phyloP scores from a whole-genome alignment of 2,329 filamentous ascomycete species.

The Reticulascus tulasneorum region DNA sequence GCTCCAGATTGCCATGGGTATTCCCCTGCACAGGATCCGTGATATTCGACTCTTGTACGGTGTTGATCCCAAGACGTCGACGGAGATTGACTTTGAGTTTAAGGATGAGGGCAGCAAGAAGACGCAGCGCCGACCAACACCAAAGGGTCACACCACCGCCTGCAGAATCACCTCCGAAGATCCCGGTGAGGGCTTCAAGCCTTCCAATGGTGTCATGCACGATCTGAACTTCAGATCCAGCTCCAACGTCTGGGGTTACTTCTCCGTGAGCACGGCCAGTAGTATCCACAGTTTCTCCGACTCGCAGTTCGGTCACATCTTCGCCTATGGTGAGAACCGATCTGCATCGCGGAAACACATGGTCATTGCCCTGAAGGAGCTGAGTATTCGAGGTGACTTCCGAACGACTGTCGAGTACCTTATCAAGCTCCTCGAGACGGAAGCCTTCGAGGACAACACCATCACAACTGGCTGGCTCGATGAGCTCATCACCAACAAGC shows the following conservation, averaged over 20 bases:
- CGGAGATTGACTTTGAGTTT: slow-evolving; percentile 95
- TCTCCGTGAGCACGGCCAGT: slow-evolving; percentile 94
- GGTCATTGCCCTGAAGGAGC: slow-evolving; percentile 96
- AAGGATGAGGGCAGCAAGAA: slow-evolving; percentile 77
- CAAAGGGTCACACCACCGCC: slow-evolving; percentile 95
- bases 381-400: slow-evolving; percentile 99
- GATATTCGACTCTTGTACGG: slow-evolving; percentile 97
- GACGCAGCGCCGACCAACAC: slow-evolving; percentile 82
- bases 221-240: slow-evolving; percentile 98
- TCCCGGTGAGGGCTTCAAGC: slow-evolving; percentile 98
- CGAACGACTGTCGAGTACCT: slow-evolving; percentile 97
- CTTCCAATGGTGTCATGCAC: slow-evolving; percentile 97
- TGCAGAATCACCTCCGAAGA: slow-evolving; percentile 99
- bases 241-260: slow-evolving; percentile 99
- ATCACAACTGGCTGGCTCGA: slow-evolving; percentile 99
- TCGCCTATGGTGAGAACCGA: slow-evolving; percentile 97
- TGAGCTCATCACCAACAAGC: slow-evolving; percentile 95
- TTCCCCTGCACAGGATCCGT: slow-evolving; percentile 89
- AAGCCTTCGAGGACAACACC: slow-evolving; percentile 97
- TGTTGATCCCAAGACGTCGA: slow-evolving; percentile 80
- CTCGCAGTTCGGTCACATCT: slow-evolving; percentile 98
- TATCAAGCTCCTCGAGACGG: slow-evolving; percentile 97
- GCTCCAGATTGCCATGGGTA: slow-evolving; percentile 98
- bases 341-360: slow-evolving; percentile 97
- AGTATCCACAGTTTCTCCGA: slow-evolving; percentile 99